Percentiles rank a stretch among this genome's conserved stretches.
Evolutionary conservation across 331 rosid species (phyloP).

Genomic region (Quercus tomentella): DNA sequence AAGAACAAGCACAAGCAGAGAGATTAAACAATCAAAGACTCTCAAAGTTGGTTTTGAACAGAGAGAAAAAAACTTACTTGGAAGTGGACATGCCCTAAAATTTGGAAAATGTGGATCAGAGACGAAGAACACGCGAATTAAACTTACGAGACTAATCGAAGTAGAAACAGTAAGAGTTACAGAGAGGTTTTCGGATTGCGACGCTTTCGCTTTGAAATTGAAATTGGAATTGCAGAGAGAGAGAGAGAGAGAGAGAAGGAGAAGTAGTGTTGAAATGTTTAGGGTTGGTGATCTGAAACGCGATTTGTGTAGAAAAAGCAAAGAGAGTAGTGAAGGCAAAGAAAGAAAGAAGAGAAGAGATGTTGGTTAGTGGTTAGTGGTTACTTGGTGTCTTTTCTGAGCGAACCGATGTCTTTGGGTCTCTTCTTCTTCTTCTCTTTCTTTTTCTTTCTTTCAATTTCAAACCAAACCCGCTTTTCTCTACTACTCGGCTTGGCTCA

Average conservation of each 20-base stretch:
- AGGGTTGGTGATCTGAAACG: background rate
- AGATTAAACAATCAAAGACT: background rate
- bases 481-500: background rate
- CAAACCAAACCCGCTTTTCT: background rate
- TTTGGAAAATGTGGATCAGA: background rate
- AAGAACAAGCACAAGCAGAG: background rate
- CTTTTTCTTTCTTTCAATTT: background rate
- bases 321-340: slow-evolving; percentile 34
- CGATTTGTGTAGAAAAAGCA: background rate
- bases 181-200: background rate
- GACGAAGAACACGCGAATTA: background rate
- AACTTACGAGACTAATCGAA: background rate
- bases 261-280: background rate
- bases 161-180: too few species aligned
- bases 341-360: slow-evolving; percentile 1
- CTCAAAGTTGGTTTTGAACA: background rate
- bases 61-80: background rate
- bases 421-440: background rate
- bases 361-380: slow-evolving; percentile 7
- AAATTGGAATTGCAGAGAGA: background rate
- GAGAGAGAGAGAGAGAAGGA: background rate
- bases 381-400: background rate
- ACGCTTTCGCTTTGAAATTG: background rate
- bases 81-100: slow-evolving; percentile 12
- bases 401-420: background rate